These are phyloP conservation scores for Didymella pomorum DNA, from an alignment of 2,329 filamentous ascomycete species.

Conservation along the genomic window DNA sequence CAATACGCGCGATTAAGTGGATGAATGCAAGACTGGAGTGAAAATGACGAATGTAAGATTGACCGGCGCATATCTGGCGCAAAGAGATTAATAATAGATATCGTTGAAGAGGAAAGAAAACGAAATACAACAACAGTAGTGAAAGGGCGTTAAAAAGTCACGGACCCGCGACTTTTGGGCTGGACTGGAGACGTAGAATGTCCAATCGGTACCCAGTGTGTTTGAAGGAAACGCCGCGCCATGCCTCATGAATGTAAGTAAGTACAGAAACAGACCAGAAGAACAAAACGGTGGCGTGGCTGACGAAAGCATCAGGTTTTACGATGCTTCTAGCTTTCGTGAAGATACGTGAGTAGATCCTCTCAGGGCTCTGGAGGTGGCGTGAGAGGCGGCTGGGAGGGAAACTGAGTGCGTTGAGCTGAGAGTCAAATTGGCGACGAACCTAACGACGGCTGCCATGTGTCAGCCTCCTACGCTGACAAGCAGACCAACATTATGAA, in stretches of 20 bases:
- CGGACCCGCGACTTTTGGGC: background rate
- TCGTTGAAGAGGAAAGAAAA: background rate
- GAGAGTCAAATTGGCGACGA: background rate
- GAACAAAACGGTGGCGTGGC: background rate
- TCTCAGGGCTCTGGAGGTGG: background rate
- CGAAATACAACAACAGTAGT: conserved; percentile 5
- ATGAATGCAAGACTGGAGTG: conserved; percentile 9
- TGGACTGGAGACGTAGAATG: conserved; percentile 1
- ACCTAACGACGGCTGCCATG: conserved; percentile 13
- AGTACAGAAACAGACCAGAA: background rate
- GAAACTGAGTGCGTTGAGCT: background rate
- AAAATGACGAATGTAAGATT: background rate
- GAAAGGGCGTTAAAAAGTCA: background rate
- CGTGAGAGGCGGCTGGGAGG: too few species aligned
- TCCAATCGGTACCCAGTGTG: background rate
- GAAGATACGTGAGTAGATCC: background rate
- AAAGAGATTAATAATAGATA: conserved; percentile 8
- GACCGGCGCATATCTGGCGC: conserved; percentile 1
- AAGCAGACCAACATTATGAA: background rate
- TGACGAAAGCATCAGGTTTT: background rate
- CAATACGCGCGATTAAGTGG: background rate
- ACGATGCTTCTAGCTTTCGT: background rate
- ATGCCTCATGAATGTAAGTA: background rate
- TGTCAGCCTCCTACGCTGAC: background rate
- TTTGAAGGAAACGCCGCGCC: conserved; percentile 1